Conservation (phyloP, 2,329 filamentous ascomycete genomes). For the Xylaria sp. region DNA sequence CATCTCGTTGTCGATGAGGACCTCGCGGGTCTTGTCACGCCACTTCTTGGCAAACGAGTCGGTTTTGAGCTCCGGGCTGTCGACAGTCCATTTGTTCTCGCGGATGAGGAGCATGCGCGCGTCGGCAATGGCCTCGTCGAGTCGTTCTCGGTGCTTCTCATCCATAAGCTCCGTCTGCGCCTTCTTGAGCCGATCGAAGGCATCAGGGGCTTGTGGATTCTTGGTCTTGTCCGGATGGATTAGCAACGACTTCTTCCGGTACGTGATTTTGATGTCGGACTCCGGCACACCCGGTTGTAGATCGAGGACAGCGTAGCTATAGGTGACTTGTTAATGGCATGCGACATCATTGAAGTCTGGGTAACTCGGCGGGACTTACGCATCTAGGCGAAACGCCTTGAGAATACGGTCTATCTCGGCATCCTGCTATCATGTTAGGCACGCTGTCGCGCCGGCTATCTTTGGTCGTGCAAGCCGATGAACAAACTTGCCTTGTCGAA, state of each 20-base stretch:
- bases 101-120: constrained; percentile 94
- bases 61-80: constrained; percentile 87
- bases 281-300: constrained; percentile 95
- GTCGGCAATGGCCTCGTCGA: constrained; percentile 96
- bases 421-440: constrained; percentile 69
- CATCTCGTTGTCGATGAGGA: constrained; percentile 92
- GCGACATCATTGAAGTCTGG: not conserved
- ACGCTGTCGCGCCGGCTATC: not conserved
- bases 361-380: constrained; percentile 52
- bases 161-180: constrained; percentile 92
- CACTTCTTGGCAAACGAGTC: constrained; percentile 85
- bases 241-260: constrained; percentile 97
- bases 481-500: constrained; percentile 77
- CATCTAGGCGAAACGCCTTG: constrained; percentile 81
- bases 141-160: constrained; percentile 85
- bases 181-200: constrained; percentile 96
- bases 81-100: constrained; percentile 91
- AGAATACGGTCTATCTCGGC: constrained; percentile 95
- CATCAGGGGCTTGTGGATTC: constrained; percentile 90
- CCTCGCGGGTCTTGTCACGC: constrained; percentile 88
- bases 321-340: constrained; percentile 16
- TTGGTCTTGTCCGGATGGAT: constrained; percentile 99
- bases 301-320: constrained; percentile 89
- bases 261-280: constrained; percentile 92
- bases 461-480: not conserved